Base-by-base conservation (phyloP, 441 rosid genomes). In the Capsella rubella region DNA sequence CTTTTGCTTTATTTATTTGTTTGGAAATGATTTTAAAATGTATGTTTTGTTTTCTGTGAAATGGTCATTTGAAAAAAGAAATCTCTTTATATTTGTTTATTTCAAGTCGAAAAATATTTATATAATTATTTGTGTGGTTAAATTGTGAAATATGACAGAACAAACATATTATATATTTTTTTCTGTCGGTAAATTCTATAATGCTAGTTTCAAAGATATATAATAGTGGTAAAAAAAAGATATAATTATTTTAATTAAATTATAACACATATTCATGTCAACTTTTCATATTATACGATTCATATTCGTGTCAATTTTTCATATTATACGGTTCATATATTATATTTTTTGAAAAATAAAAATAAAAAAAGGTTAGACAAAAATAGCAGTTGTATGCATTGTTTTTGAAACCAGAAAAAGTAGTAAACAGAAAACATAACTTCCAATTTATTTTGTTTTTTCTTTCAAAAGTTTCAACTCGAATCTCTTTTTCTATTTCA, bases 1-100 rank as follows among this genome's bases (percentile, higher is more conserved):
- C 34, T 43, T n/a, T 9, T 10, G 56, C 4, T 35, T 32, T 72
- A 14, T 32, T 73, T 64, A 27, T 54, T 46, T 73, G 8, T 47
- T 73, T 73, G 43, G 25, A 27, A 64, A 65, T 46, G 2, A n/a
- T 21, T 72, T 28, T 0, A 25, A 62, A 59, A 4, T 49, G 15
- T 35, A 2, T 3, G 50, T 16, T 37, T 35, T 35, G 2, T 25
- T 45, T 27, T 16, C 4, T 40, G 4, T 21, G 27, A 49, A 2
- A 39, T 40, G 31, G 42, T 42, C 18, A 16, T 29, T 54, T 27
- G 2, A 1, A 9, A 8, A 28, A 42, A 32, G n/a, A n/a, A n/a
- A n/a, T 40, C 12, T 27, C 28, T 66, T 46, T 29, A 31, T 10
- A 63, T 49, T 25, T 2, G 9, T 18, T 0, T 5, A 4, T n/a